These are phyloP conservation scores for Aspergillus kassunensis DNA, from an alignment of 495 filamentous ascomycete genomes.

Conservation along the genomic window DNA sequence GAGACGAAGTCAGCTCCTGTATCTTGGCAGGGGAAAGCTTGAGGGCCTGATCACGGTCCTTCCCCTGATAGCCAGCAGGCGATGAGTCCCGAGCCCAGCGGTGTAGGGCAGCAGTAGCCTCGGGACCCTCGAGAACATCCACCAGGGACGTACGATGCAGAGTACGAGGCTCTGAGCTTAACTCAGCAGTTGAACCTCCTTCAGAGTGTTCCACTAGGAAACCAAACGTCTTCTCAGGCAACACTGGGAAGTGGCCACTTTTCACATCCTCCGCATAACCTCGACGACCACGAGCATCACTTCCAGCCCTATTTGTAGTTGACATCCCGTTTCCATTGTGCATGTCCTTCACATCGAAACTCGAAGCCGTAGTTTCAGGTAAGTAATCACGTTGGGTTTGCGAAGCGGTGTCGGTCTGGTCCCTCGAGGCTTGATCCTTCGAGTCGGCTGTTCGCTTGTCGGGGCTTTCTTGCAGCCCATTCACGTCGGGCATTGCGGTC, in stretches of 20 bases:
- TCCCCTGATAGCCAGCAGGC: slow-evolving; percentile 14
- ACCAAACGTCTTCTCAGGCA: slow-evolving; percentile 19
- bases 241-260: slow-evolving; percentile 14
- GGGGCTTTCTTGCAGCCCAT: not conserved
- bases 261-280: slow-evolving; percentile 11
- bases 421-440: not conserved
- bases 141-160: slow-evolving; percentile 18
- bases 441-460: slow-evolving; percentile 3
- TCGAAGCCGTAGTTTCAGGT: not conserved
- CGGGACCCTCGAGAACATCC: slow-evolving; percentile 20
- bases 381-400: not conserved
- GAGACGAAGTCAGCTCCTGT: slow-evolving; percentile 52
- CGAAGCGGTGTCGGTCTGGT: not conserved
- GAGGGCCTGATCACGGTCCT: slow-evolving; percentile 41
- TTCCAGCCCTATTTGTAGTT: not conserved
- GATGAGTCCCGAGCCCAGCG: slow-evolving; percentile 16
- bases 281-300: not conserved
- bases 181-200: not conserved
- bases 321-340: slow-evolving; percentile 1
- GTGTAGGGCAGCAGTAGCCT: slow-evolving; percentile 9
- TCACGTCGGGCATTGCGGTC: slow-evolving; percentile 1
- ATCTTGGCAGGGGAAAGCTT: slow-evolving; percentile 52
- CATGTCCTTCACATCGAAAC: not conserved
- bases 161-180: not conserved
- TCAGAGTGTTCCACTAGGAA: slow-evolving; percentile 20